Percentiles rank a stretch among this genome's conserved stretches.
Conservation (phyloP, 345 rosid genomes). For the Turnera subulata region DNA sequence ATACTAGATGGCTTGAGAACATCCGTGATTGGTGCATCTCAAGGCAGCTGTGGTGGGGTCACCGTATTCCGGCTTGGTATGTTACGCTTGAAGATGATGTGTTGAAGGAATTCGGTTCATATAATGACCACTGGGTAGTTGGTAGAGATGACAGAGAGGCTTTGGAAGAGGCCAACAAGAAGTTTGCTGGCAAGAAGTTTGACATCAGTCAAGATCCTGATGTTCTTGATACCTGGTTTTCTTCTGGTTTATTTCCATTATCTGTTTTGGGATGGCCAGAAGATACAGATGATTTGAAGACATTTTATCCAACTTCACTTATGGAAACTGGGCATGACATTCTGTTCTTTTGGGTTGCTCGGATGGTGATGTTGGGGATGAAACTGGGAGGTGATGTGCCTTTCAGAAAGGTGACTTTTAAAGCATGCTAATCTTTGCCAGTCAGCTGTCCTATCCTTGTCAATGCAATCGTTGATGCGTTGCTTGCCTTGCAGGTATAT, state of each 20-base stretch:
- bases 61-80: slow-evolving; percentile 93
- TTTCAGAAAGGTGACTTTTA: slow-evolving; percentile 57
- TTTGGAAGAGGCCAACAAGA: slow-evolving; percentile 44
- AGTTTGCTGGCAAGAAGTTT: slow-evolving; percentile 67
- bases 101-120: slow-evolving; percentile 66
- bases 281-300: slow-evolving; percentile 75
- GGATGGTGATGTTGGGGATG: slow-evolving; percentile 94
- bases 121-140: slow-evolving; percentile 85
- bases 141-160: slow-evolving; percentile 76
- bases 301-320: slow-evolving; percentile 88
- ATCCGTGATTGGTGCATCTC: slow-evolving; percentile 96
- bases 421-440: background rate
- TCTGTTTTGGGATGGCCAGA: slow-evolving; percentile 95
- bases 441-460: background rate
- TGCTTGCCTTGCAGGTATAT: slow-evolving; percentile 53
- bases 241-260: slow-evolving; percentile 85
- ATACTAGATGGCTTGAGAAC: slow-evolving; percentile 95
- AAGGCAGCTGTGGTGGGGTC: slow-evolving; percentile 99
- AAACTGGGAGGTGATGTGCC: slow-evolving; percentile 87
- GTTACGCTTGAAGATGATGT: slow-evolving; percentile 71
- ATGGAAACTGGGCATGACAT: slow-evolving; percentile 98
- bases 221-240: slow-evolving; percentile 98
- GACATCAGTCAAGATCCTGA: slow-evolving; percentile 81
- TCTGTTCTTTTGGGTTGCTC: slow-evolving; percentile 96
- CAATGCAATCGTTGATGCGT: slow-evolving; percentile 1